Evolutionary conservation across 768 basidiomycete genomes (phyloP), one percentile per base, ranked within the genome.

Genomic region (Crucibulum laeve): DNA sequence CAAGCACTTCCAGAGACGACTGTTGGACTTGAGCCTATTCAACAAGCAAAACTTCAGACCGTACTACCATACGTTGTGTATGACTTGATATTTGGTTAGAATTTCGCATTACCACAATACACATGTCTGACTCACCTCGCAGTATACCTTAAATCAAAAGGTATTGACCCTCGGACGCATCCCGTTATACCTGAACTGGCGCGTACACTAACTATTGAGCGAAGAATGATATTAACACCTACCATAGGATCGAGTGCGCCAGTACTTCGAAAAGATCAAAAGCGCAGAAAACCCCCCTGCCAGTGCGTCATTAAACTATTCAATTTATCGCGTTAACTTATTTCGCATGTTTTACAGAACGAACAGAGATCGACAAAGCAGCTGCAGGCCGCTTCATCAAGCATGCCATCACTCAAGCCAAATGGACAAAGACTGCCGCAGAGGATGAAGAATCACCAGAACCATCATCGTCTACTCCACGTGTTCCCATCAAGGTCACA

Each of bases 371-470:
- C 46, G 90, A 93, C 74, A 87, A 85, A 60, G 80, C 68, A 18
- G 90, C 87, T 10, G 90, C 90, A 1, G 67, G 69, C 34, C 80
- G 91, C 23, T 93, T 93, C 63, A 92, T 93, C 60, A 87, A 84
- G 61, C 75, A 87, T 57, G 87, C 88, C 22, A 88, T 91, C 33
- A 65, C 84, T 1, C 83, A 84, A 59, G 78, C 77, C 10, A 71
- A 74, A 50, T 54, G 66, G 47, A 59, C 55, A 26, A 61, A 64
- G 40, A 56, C 62, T 1, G 48, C 69, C 6, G 58, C 59, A 4
- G 63, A 71, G 38, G 65, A 63, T 33, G 54, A 61, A 45, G 51
- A 46, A 1, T 28, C 48, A 17, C 47, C 61, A 0, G 54, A 45
- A 23, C 34, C 61, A 23, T 58, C 57, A 19, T 53, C 64, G 3